These are phyloP conservation scores for Candida morakotiae DNA, from an alignment of 805 yeast genomes.

Conservation along the genomic window DNA sequence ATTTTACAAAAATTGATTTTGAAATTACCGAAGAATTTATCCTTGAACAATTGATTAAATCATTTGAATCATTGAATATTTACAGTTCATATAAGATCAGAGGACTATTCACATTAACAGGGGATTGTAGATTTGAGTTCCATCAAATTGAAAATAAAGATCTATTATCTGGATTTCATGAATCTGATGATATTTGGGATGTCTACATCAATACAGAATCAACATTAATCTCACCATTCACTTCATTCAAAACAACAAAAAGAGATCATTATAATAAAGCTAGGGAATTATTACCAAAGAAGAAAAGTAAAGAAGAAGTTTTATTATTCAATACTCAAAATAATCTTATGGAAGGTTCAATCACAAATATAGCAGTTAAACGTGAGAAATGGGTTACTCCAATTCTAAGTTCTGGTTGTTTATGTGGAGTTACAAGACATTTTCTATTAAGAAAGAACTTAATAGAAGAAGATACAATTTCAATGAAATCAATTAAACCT, in stretches of 20 bases:
- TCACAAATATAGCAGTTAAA: conserved; percentile 71
- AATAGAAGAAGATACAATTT: conserved; percentile 51
- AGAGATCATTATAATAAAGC: conserved; percentile 63
- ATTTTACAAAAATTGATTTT: conserved; percentile 41
- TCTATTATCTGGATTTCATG: conserved; percentile 23
- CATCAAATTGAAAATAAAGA: conserved; percentile 23
- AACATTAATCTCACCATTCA: conserved; percentile 62
- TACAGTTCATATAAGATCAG: conserved; percentile 29
- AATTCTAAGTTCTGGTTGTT: conserved; percentile 68
- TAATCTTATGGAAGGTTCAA: conserved; percentile 74
- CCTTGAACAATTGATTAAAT: conserved; percentile 24
- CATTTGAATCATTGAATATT: conserved; percentile 20
- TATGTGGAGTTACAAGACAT: conserved; percentile 79
- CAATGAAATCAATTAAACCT: conserved; percentile 40
- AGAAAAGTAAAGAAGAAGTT: conserved; percentile 61
- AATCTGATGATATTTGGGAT: conserved; percentile 39
- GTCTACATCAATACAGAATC: conserved; percentile 58
- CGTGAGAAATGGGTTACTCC: conserved; percentile 78
- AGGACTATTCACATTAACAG: conserved; percentile 24
- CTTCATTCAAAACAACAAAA: conserved; percentile 82
- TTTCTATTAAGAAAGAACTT: conserved; percentile 51
- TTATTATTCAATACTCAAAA: conserved; percentile 52
- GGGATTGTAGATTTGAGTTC: conserved; percentile 28
- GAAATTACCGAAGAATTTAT: conserved; percentile 42
- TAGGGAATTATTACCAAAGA: conserved; percentile 43